phyloP scores from a whole-genome alignment of 352 stramenopile genomes.

The Hyaloperonospora arabidopsidis region DNA sequence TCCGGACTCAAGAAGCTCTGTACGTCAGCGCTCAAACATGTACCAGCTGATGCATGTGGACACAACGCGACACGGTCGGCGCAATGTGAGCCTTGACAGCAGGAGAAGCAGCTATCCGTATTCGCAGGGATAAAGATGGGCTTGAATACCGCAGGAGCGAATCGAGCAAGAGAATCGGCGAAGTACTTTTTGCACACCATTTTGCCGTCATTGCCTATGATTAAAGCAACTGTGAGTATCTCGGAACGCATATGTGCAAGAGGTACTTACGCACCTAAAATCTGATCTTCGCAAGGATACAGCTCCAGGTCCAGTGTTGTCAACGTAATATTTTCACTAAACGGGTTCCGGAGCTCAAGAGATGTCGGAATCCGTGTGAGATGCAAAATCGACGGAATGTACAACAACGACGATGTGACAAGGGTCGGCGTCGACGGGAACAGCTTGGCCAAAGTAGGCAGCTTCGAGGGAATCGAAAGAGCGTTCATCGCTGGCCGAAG shows the following conservation, averaged over 20 bases:
- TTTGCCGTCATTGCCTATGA: constrained; percentile 27
- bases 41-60: constrained; percentile 34
- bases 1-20: constrained; percentile 65
- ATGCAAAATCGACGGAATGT: constrained; percentile 66
- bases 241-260: background rate
- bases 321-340: constrained; percentile 72
- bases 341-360: constrained; percentile 71
- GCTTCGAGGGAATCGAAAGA: constrained; percentile 46
- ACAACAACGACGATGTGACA: constrained; percentile 68
- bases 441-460: constrained; percentile 52
- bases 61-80: constrained; percentile 49
- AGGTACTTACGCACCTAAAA: constrained; percentile 27
- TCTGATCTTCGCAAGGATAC: constrained; percentile 68
- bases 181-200: constrained; percentile 73
- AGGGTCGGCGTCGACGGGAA: constrained; percentile 66
- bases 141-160: constrained; percentile 50
- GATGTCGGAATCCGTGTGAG: constrained; percentile 60
- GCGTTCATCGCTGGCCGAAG: constrained; percentile 49
- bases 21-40: constrained; percentile 66
- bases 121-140: constrained; percentile 70
- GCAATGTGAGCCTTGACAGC: constrained; percentile 59
- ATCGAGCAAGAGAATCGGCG: constrained; percentile 47
- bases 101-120: constrained; percentile 63
- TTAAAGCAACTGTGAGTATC: background rate
- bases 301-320: constrained; percentile 55